Evolutionary conservation across 306 rosid species (phyloP), one percentile per base, ranked within the genome.

Genomic region (Castanea mollissima): DNA sequence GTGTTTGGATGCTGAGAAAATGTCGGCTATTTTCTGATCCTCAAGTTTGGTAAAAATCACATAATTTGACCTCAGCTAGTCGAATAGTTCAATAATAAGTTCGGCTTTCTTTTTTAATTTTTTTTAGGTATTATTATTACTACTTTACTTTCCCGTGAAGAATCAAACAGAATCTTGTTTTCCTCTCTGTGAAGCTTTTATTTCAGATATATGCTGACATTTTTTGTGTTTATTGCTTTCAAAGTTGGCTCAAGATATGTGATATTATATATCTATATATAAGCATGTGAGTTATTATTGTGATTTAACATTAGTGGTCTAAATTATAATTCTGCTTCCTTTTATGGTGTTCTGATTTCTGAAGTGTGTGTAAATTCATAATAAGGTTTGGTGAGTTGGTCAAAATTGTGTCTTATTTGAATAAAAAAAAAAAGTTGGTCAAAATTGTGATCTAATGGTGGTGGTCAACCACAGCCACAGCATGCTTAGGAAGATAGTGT

Each of bases 1-100:
- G 32, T 54, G 15, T 70, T 81, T 70, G 72, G 15, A 65, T 38
- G 62, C 5, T 70, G 69, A 64, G 60, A 5, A 60, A 70, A 51
- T 14, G 52, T 54, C 46, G 3, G 12, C 2, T 11, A 41, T 8
- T 41, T 41, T 41, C 12, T 7, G 46, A 41, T 41, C 46, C 46
- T 41, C 46, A 41, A 41, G 12, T 41, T 41, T 41, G 46, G 46
- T 41, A 8, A 41, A 41, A 7, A 41, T 41, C 46, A 41, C 46
- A 41, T 41, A 41, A 41, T 8, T 41, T 41, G 12, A 49, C 16
- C 16, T 49, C 15, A 49, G 54, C 54, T 49, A 49, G 12, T 49
- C 16, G 16, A 49, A 49, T 49, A 10, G 54, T 49, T 13, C 54
- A 49, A 49, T 49, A 12, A 49, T 49, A 49, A 10, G 16, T 49